Evolutionary conservation across 2,329 filamentous ascomycete species (phyloP).

Genomic region (Trichoderma sp.): DNA sequence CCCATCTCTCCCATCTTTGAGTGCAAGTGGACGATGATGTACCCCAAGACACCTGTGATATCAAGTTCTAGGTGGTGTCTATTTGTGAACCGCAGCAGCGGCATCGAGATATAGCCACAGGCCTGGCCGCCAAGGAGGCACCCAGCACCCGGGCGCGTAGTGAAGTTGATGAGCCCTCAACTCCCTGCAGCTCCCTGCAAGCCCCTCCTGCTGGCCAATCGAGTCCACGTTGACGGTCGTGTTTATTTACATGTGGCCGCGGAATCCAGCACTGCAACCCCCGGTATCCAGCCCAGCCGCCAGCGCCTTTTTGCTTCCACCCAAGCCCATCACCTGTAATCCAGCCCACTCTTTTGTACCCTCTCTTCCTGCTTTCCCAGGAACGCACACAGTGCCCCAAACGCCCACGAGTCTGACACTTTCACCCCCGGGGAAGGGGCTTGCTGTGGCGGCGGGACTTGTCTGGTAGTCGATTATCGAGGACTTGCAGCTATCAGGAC

Average conservation of each 20-base stretch:
- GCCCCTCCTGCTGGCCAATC: constrained; percentile 1
- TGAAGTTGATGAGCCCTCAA: not conserved
- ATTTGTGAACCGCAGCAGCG: too few relatives aligned
- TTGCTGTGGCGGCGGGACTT: not conserved
- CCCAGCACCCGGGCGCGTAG: not conserved
- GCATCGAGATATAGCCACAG: not conserved
- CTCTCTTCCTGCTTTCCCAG: not conserved
- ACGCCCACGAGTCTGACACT: not conserved
- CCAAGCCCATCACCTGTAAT: not conserved
- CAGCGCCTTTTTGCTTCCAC: not conserved
- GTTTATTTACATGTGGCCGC: constrained; percentile 23
- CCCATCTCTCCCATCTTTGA: not conserved
- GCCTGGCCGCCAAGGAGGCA: not conserved
- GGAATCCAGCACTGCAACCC: constrained; percentile 19
- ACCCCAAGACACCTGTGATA: not conserved
- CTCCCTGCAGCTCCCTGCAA: not conserved
- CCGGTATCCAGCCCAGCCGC: constrained; percentile 8
- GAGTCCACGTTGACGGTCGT: not conserved
- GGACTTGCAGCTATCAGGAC: constrained; percentile 43
- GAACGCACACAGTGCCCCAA: not conserved
- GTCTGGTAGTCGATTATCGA: constrained; percentile 30
- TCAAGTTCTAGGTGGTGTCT: too few relatives aligned
- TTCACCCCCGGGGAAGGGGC: not conserved
- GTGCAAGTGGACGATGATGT: not conserved
- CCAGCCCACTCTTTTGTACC: not conserved